Evolutionary conservation across 768 basidiomycete genomes (phyloP), one percentile per base, ranked within the genome.

Genomic region (Russula abietina): DNA sequence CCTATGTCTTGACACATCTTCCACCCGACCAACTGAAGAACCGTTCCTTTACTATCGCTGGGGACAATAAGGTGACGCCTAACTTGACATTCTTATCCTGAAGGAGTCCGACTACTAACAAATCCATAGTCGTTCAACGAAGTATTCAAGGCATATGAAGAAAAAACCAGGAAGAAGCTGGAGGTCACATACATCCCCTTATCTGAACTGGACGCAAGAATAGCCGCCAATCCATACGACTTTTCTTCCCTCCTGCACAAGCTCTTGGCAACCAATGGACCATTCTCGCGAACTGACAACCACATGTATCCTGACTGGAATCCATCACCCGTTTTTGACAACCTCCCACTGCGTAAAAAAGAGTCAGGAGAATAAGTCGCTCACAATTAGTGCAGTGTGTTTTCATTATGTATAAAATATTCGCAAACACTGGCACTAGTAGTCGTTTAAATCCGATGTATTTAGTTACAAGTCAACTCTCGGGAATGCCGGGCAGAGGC

Each of bases 281-380:
- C 51, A 1, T 38, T 59, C 30, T 33, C 26, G 9, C 32, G n/a
- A 22, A 58, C 65, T 10, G 55, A 63, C 49, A 68, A 66, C 16
- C 26, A 59, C 12, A 33, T 57, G 17, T 70, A 54, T 39, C 68
- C 69, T 17, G 51, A 61, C 17, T 70, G 66, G 66, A 69, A 70
- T 19, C 69, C 69, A 14, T 60, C 58, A 17, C 53, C 45, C 9
- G 64, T 61, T 4, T 16, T 63, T 2, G 69, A 68, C 22, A n/a
- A 58, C 24, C 8, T 57, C 55, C 49, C 2, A 59, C 59, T 39
- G 38, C 38, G 16, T 39, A 39, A 6, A 39, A 14, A 16, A 17
- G 38, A 3, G 28, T 5, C 38, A 14, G 17, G 16, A 36, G 28
- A 50, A 28, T 30, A 33, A 41, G 38, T 55, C 46, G 11, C 49